Evolutionary conservation across 2,329 filamentous ascomycete species (phyloP).

Genomic region (Trichoderma aggressivum): DNA sequence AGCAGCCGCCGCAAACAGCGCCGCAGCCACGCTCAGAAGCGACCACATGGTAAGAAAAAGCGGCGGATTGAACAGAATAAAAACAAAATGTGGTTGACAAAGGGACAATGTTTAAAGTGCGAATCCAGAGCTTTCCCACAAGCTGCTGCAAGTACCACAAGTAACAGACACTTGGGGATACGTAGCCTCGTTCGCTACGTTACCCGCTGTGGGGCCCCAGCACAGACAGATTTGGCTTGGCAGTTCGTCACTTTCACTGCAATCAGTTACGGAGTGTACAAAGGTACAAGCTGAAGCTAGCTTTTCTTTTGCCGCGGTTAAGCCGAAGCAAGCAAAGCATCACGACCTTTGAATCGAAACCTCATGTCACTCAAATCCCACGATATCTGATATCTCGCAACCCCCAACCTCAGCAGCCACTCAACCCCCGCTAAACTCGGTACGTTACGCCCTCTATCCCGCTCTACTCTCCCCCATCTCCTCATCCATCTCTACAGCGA

Average conservation of each 20-base stretch:
- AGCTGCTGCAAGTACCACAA: neutral
- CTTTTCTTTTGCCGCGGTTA: neutral
- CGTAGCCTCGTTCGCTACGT: conserved; percentile 33
- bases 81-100: neutral
- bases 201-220: conserved; percentile 2
- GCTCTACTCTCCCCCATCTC: neutral
- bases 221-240: neutral
- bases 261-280: neutral
- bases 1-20: conserved; percentile 63
- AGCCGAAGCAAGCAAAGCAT: neutral
- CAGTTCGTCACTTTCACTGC: neutral
- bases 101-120: neutral
- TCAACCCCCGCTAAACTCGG: neutral
- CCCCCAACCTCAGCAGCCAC: neutral
- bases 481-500: neutral
- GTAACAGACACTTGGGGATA: conserved; percentile 29
- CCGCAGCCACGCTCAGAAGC: conserved; percentile 65
- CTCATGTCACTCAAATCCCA: neutral
- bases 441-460: neutral
- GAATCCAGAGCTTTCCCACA: neutral
- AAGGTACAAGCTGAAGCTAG: neutral
- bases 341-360: neutral
- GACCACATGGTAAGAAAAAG: conserved; percentile 71
- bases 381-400: neutral
- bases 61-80: neutral